Evolutionary conservation across 2,329 filamentous ascomycete species (phyloP).

Genomic region (Penicillium sp.): DNA sequence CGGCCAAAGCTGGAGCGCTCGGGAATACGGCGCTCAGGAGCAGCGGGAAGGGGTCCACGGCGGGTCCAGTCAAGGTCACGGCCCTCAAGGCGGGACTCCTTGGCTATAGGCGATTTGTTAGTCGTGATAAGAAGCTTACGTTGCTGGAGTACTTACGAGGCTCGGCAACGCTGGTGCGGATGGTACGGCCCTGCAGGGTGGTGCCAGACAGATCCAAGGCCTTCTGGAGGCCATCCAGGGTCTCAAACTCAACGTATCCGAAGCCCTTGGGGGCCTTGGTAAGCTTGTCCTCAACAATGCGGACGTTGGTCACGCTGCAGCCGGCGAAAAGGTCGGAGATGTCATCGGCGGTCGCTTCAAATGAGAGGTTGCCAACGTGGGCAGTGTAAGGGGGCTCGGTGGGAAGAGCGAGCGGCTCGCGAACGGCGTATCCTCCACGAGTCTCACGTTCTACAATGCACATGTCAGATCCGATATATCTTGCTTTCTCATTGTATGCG

Average conservation of each 20-base stretch:
- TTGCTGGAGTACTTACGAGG: constrained; percentile 66
- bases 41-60: constrained; percentile 81
- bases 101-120: constrained; percentile 62
- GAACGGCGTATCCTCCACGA: constrained; percentile 41
- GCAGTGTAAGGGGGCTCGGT: constrained; percentile 93
- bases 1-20: constrained; percentile 58
- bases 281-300: constrained; percentile 95
- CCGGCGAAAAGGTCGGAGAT: constrained; percentile 82
- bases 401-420: constrained; percentile 79
- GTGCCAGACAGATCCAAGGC: constrained; percentile 80
- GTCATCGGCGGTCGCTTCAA: constrained; percentile 82
- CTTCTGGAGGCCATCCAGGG: constrained; percentile 85
- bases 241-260: constrained; percentile 92
- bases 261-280: constrained; percentile 96
- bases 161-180: constrained; percentile 94
- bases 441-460: constrained; percentile 33
- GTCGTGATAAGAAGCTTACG: not conserved
- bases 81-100: constrained; percentile 72
- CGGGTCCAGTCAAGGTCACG: constrained; percentile 93
- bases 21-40: constrained; percentile 60
- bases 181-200: constrained; percentile 82
- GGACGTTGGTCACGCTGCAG: constrained; percentile 85
- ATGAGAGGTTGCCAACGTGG: constrained; percentile 94
- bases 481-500: not conserved
- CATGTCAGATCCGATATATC: constrained; percentile 13